Base-by-base conservation (phyloP, 108 stramenopile genomes). In the Pseudonitzschia delicatissima region DNA sequence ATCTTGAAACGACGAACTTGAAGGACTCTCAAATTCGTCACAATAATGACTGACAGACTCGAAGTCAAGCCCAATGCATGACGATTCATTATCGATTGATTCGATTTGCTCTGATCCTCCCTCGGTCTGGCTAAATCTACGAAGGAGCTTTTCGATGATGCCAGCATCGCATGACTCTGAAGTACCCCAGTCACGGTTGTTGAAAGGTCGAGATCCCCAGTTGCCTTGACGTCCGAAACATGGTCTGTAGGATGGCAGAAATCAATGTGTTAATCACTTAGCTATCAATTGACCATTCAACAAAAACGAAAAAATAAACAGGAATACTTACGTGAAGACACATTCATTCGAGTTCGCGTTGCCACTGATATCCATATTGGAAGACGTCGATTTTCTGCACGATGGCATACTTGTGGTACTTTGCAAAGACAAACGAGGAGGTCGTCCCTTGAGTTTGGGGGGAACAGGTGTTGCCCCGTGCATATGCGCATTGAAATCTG, bases 181-280 rank as follows among this genome's bases (percentile, higher is more conserved):
- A 18, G 66, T 67, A 5, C 93, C 93, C 90, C 90, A 94, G 70
- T 94, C 93, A 36, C 71, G 70, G 18, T 87, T 87, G 27, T 63
- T 45, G 26, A 84, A 45, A 13, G 90, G 88, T 49, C 82, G 55
- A 31, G 89, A 88, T 23, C 89, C 89, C 92, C 92, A 93, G 52
- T 73, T 62, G 29, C 75, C 62, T 35, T 58, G 59, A 44, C 60
- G 72, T 48, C 72, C 84, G n/a, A 79, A 71, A 73, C 82, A 81
- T 42, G 91, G 91, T 25, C 77, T 87, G 21, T 58, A 73, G 13
- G n/a, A n/a, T n/a, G n/a, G n/a, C n/a, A n/a, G n/a, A n/a, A n/a
- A n/a, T n/a, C n/a, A n/a, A n/a, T n/a, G n/a, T n/a, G n/a, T n/a
- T n/a, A n/a, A n/a, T n/a, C n/a, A n/a, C n/a, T n/a, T n/a, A n/a